Conservation (phyloP, 2,329 filamentous ascomycete genomes). For the Colletotrichum aenigma region DNA sequence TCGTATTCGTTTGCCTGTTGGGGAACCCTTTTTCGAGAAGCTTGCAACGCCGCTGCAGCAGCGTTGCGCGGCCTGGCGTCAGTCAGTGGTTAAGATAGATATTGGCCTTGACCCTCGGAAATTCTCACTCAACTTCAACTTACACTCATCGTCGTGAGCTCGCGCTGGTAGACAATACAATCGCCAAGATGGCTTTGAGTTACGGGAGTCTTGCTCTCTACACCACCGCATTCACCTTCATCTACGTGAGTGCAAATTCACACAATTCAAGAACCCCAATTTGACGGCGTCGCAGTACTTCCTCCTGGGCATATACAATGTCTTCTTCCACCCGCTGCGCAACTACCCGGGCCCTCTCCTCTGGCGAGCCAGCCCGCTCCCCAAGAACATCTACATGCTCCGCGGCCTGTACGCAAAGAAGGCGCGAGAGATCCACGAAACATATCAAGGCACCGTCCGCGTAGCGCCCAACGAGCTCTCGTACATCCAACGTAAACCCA, state of each 20-base stretch:
- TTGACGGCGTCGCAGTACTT: background rate
- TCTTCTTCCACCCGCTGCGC: slow-evolving; percentile 36
- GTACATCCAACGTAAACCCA: slow-evolving; percentile 27
- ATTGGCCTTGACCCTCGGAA: background rate
- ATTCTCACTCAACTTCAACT: background rate
- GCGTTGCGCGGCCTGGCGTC: background rate
- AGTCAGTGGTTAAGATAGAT: background rate
- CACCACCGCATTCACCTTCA: background rate
- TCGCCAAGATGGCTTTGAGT: background rate
- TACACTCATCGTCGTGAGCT: background rate
- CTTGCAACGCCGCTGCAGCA: background rate
- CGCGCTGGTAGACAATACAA: background rate
- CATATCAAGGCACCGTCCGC: slow-evolving; percentile 38
- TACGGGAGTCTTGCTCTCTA: background rate
- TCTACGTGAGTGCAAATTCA: background rate
- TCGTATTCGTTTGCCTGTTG: slow-evolving; percentile 8
- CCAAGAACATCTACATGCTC: background rate
- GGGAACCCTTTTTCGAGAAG: background rate
- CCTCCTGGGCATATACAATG: slow-evolving; percentile 29
- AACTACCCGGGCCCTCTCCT: slow-evolving; percentile 31
- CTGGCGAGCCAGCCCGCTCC: slow-evolving; percentile 9
- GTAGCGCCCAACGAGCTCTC: slow-evolving; percentile 42
- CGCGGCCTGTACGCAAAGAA: slow-evolving; percentile 1
- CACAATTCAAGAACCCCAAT: background rate
- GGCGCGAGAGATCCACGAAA: slow-evolving; percentile 20